These are phyloP conservation scores for Ophiostoma triangulosporum DNA, from an alignment of 2,329 filamentous ascomycete species.

Conservation along the genomic window DNA sequence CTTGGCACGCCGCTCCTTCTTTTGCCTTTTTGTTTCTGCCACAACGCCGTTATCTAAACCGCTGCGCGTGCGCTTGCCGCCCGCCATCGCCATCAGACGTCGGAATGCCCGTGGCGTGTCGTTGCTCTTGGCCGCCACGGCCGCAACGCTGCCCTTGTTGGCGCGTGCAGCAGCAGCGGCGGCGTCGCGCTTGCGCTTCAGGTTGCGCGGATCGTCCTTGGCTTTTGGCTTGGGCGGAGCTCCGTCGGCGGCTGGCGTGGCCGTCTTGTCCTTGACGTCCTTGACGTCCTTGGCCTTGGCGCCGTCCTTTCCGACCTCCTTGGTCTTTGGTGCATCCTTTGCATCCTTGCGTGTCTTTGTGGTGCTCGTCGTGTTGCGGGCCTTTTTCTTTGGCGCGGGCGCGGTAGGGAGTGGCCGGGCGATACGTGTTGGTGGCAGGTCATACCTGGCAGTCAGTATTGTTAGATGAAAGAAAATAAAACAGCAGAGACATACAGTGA, in stretches of 20 bases:
- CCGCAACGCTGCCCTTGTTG: constrained; percentile 17
- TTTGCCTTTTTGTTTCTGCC: constrained; percentile 19
- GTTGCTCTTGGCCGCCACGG: constrained; percentile 29
- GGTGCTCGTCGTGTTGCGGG: constrained; percentile 17
- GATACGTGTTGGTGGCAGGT: constrained; percentile 34
- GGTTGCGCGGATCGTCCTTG: background rate
- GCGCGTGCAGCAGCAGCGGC: background rate
- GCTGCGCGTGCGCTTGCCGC: constrained; percentile 44
- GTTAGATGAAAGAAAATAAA: background rate
- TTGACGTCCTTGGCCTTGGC: constrained; percentile 3
- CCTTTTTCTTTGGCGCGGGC: constrained; percentile 12
- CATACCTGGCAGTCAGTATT: constrained; percentile 25
- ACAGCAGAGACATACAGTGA: constrained; percentile 28
- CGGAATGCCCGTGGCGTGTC: constrained; percentile 84
- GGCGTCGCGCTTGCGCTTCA: constrained; percentile 33
- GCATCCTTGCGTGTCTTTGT: constrained; percentile 10
- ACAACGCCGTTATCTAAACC: constrained; percentile 57
- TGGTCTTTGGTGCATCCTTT: background rate
- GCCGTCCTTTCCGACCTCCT: background rate
- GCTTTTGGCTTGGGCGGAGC: background rate
- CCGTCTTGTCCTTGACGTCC: background rate
- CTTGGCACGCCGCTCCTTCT: constrained; percentile 19
- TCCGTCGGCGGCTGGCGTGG: background rate
- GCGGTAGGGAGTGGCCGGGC: constrained; percentile 34
- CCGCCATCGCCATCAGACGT: constrained; percentile 64